These are phyloP conservation scores for Colletotrichum camelliae DNA, from an alignment of 2,329 filamentous ascomycete species.

Conservation along the genomic window DNA sequence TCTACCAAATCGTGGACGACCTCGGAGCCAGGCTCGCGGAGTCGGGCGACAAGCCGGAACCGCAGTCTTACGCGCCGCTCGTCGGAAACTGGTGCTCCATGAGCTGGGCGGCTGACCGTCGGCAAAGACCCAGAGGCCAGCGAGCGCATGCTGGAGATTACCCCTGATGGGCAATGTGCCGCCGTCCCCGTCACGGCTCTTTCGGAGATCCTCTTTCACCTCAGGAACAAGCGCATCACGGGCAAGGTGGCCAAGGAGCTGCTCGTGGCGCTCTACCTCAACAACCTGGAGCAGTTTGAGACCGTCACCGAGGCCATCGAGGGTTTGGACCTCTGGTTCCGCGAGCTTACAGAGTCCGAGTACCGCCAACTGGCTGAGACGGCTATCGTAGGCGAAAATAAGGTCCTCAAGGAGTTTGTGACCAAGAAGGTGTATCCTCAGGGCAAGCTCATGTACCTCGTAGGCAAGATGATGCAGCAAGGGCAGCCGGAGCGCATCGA, in stretches of 20 bases:
- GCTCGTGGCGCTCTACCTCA: constrained; percentile 56
- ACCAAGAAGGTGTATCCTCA: constrained; percentile 52
- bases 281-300: constrained; percentile 43
- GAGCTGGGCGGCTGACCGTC: constrained; percentile 74
- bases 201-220: constrained; percentile 55
- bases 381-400: constrained; percentile 51
- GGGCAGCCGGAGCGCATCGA: constrained; percentile 62
- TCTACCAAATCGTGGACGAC: constrained; percentile 67
- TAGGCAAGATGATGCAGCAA: constrained; percentile 62
- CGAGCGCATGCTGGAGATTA: constrained; percentile 37
- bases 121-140: constrained; percentile 41
- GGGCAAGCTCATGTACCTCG: constrained; percentile 66
- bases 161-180: constrained; percentile 50
- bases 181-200: constrained; percentile 53
- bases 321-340: constrained; percentile 58
- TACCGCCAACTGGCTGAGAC: constrained; percentile 52
- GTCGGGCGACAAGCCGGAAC: constrained; percentile 23
- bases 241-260: constrained; percentile 64
- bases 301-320: constrained; percentile 52
- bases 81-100: constrained; percentile 73
- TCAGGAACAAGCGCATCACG: constrained; percentile 56
- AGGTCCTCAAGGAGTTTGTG: constrained; percentile 51
- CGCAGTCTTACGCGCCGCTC: constrained; percentile 48
- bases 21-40: constrained; percentile 37
- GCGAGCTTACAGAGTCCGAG: constrained; percentile 51